Conservation (phyloP, 176 grass and related monocot species). For the Canna indica region DNA sequence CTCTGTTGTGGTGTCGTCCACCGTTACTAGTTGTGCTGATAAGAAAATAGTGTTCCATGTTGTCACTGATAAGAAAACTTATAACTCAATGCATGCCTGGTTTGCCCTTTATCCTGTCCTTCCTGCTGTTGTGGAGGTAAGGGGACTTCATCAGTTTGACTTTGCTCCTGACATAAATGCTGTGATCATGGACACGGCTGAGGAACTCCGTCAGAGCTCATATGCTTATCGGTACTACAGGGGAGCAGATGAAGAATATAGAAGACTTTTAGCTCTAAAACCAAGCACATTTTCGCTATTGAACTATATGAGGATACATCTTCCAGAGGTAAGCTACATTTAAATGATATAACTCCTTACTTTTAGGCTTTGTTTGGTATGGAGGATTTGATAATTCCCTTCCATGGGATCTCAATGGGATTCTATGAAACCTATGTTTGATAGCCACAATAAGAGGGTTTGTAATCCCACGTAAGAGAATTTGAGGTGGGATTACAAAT, state of each 20-base stretch:
- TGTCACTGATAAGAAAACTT: slow-evolving; percentile 87
- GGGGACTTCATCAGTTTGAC: slow-evolving; percentile 85
- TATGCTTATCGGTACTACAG: slow-evolving; percentile 17
- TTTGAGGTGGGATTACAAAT: no score
- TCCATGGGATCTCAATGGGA: no score
- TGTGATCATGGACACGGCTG: slow-evolving; percentile 61
- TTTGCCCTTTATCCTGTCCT: slow-evolving; percentile 55
- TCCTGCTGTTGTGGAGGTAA: slow-evolving; percentile 74
- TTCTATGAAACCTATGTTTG: no score
- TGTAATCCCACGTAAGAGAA: no score
- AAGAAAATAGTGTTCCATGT: slow-evolving; percentile 75
- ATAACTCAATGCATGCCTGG: slow-evolving; percentile 83
- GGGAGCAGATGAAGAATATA: slow-evolving; percentile 29
- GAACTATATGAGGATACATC: slow-evolving; percentile 92
- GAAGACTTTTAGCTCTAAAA: slow-evolving; percentile 45
- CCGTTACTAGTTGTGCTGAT: slow-evolving; percentile 34
- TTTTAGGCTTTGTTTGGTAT: no score
- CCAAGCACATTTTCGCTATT: slow-evolving; percentile 65
- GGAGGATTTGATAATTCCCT: no score
- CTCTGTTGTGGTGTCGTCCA: slow-evolving; percentile 51
- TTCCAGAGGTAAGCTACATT: slow-evolving; percentile 56
- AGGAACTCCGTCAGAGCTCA: slow-evolving; percentile 49
- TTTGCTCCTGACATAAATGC: slow-evolving; percentile 32
- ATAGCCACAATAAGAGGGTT: no score
- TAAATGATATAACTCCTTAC: slow-evolving; percentile 3